Evolutionary conservation across 2,329 filamentous ascomycete genomes (phyloP).

Genomic region (Pestalotiopsis sp.): DNA sequence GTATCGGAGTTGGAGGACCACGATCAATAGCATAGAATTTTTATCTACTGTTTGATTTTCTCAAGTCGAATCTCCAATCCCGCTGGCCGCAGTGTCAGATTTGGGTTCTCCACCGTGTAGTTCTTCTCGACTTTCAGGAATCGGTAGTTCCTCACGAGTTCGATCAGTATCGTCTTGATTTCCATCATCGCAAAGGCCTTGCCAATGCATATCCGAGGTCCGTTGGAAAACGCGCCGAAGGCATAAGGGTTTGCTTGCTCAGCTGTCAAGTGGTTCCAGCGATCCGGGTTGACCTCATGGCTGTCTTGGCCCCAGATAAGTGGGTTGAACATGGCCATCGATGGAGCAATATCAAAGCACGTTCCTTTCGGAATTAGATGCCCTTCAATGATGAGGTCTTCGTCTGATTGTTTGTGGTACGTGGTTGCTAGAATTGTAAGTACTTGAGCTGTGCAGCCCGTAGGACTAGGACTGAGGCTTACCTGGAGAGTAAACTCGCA

Average conservation of each 20-base stretch:
- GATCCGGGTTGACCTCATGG: constrained; percentile 37
- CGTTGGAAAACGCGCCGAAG: constrained; percentile 29
- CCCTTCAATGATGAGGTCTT: constrained; percentile 36
- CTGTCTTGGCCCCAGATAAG: constrained; percentile 41
- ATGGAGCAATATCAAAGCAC: constrained; percentile 36
- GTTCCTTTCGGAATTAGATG: constrained; percentile 39
- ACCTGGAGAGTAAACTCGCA: constrained; percentile 37
- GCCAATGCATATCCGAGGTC: constrained; percentile 24
- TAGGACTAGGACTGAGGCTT: not conserved
- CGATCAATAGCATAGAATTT: not conserved
- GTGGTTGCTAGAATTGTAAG: constrained; percentile 21
- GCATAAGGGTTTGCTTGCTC: constrained; percentile 31
- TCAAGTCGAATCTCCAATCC: constrained; percentile 3
- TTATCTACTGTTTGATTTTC: not conserved
- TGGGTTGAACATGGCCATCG: constrained; percentile 38
- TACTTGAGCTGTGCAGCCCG: not conserved
- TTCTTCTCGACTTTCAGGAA: constrained; percentile 5
- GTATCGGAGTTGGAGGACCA: not conserved
- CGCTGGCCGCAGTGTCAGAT: constrained; percentile 1
- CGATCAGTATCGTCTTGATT: constrained; percentile 22
- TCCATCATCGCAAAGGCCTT: constrained; percentile 20
- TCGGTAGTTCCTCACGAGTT: constrained; percentile 16
- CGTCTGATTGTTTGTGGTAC: constrained; percentile 31
- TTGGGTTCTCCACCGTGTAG: constrained; percentile 7
- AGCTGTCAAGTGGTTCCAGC: constrained; percentile 34